Base-by-base conservation (phyloP, 225 moss, liverwort and hornwort genomes). In the Lunularia cruciata region DNA sequence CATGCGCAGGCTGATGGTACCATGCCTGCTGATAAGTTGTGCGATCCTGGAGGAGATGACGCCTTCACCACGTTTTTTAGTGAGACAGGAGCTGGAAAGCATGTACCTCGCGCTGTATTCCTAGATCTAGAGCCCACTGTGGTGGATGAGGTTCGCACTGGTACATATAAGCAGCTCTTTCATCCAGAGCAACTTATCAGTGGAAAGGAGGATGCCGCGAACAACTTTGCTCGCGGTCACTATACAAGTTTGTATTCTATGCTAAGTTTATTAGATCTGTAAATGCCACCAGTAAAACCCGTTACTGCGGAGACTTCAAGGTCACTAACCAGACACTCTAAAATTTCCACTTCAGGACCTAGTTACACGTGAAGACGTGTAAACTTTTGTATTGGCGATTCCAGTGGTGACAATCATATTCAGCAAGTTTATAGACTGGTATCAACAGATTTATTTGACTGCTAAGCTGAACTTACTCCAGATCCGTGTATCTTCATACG, bases 1-100 rank as follows among this genome's bases (percentile, higher is more conserved):
- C 46, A 19, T 19, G 0, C 38, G 60, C 69, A 78, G 78, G 68
- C 78, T 32, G 74, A 79, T 31, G 78, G 78, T 23, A 63, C 63
- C 30, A 70, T 79, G 78, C 74, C 74, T 20, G 56, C 69, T 1
- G 58, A 63, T 5, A 79, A 79, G 69, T 45, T 23, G 36, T 48
- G 69, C 6, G 79, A 75, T 55, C 27, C 47, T 18, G 28, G 45
- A 42, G 30, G 57, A 40, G 79, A 80, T 51, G 75, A 80, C 62
- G 79, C 79, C 0, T 79, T 79, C 65, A 74, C 46, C 16, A 79
- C 79, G 11, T 79, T 79, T 31, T 79, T 80, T 47, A 80, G 67
- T 54, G 79, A 80, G 43, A 80, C 79, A 20, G 79, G 79, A 71
- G 66, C 79, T 15, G 79, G 79, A 56, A 80, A 80, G 71, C 79